A percentile compares a stretch with the other conserved stretches of the same genome.
Evolutionary conservation across 2,329 filamentous ascomycete genomes (phyloP).

Genomic region (Hortaea werneckii): DNA sequence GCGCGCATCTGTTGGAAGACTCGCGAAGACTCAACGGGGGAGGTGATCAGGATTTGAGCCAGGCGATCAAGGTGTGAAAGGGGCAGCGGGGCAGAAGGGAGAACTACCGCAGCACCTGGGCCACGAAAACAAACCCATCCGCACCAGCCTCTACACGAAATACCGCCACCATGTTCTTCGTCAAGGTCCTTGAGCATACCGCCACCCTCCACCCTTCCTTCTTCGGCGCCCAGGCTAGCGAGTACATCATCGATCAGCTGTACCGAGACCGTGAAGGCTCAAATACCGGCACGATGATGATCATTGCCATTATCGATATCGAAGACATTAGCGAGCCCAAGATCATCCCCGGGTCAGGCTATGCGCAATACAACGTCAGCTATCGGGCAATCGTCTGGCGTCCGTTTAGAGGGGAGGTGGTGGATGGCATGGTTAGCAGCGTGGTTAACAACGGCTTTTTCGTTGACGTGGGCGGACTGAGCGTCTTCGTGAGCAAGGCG

Average conservation of each 20-base stretch:
- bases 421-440: conserved; percentile 86
- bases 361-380: conserved; percentile 88
- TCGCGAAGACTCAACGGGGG: too few relatives aligned
- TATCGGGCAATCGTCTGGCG: conserved; percentile 97
- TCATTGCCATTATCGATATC: conserved; percentile 95
- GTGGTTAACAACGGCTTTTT: conserved; percentile 92
- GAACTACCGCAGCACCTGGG: too few relatives aligned
- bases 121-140: too few relatives aligned
- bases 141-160: not conserved
- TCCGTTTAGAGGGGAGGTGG: conserved; percentile 95
- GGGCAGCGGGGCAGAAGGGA: too few relatives aligned
- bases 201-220: conserved; percentile 95
- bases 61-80: too few relatives aligned
- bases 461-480: conserved; percentile 66
- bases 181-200: conserved; percentile 89
- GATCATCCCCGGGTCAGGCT: conserved; percentile 80
- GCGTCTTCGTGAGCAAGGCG: conserved; percentile 70
- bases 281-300: conserved; percentile 91
- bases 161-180: conserved; percentile 71
- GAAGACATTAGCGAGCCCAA: conserved; percentile 81
- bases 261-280: conserved; percentile 90
- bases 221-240: conserved; percentile 87
- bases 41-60: too few relatives aligned
- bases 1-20: not conserved
- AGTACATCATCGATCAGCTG: conserved; percentile 80